phyloP scores from a whole-genome alignment of 768 basidiomycete species.

The Mycena sanguinolenta region DNA sequence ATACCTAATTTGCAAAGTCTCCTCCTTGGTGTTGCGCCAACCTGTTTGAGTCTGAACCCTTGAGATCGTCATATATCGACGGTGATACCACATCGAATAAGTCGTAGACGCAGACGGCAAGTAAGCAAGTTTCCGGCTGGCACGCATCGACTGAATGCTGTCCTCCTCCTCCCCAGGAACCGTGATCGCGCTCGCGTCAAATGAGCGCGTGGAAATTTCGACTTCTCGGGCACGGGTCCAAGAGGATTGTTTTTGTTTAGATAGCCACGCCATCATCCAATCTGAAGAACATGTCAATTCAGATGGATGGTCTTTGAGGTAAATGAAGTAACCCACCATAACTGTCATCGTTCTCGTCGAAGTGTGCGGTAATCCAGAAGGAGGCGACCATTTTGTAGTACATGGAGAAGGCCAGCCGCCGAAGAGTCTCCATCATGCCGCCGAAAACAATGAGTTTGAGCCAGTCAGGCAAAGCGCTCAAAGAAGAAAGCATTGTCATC shows the following conservation, averaged over 20 bases:
- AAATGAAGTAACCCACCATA: constrained; percentile 57
- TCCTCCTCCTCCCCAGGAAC: constrained; percentile 53
- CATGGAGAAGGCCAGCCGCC: constrained; percentile 56
- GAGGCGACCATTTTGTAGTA: constrained; percentile 61
- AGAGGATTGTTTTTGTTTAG: constrained; percentile 32
- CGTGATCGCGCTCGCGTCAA: constrained; percentile 20
- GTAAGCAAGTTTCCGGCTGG: constrained; percentile 53
- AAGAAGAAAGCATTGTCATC: too few species aligned
- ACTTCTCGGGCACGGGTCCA: constrained; percentile 60
- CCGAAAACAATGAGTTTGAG: too few species aligned
- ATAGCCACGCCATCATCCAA: constrained; percentile 68
- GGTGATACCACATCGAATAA: constrained; percentile 63
- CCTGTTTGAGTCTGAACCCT: constrained; percentile 50
- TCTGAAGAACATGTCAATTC: constrained; percentile 51
- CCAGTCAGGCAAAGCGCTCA: too few species aligned
- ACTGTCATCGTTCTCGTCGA: constrained; percentile 67
- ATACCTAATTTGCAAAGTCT: constrained; percentile 59
- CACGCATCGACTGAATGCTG: constrained; percentile 34
- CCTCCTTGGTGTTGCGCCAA: constrained; percentile 49
- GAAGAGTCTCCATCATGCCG: constrained; percentile 68
- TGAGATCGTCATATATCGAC: constrained; percentile 56
- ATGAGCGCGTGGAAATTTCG: constrained; percentile 60
- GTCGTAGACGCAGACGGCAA: constrained; percentile 55
- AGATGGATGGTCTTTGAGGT: too few species aligned
- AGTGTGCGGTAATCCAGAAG: constrained; percentile 73